Conservation (phyloP, 2,329 filamentous ascomycete genomes). For the Penicillium italicum region DNA sequence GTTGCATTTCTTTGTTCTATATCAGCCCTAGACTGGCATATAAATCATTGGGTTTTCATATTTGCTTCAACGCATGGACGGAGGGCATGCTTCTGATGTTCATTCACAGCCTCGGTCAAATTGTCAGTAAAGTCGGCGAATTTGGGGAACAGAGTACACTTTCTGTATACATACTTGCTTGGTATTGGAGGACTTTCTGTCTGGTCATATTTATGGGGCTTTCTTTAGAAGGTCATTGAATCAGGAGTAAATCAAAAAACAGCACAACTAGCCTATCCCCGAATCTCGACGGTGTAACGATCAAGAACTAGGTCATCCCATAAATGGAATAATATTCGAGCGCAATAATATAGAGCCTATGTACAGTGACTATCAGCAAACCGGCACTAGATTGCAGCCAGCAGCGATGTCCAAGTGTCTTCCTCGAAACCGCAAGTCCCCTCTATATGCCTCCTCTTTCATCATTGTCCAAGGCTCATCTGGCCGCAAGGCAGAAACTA, state of each 20-base stretch:
- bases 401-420: conserved; percentile 4
- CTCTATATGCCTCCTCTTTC: conserved; percentile 13
- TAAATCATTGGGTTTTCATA: conserved; percentile 10
- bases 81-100: conserved; percentile 5
- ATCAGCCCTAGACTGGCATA: conserved; percentile 16
- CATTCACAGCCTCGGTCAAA: conserved; percentile 7
- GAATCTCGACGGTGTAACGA: not conserved
- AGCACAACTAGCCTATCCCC: not conserved
- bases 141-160: not conserved
- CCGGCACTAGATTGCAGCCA: not conserved
- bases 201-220: not conserved
- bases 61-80: conserved; percentile 10
- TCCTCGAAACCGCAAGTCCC: conserved; percentile 4
- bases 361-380: conserved; percentile 18
- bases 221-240: not conserved
- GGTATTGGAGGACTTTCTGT: not conserved
- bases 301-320: not conserved
- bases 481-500: not conserved
- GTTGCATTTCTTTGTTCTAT: conserved; percentile 6
- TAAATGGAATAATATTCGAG: conserved; percentile 11
- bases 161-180: conserved; percentile 17
- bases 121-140: conserved; percentile 8
- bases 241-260: not conserved
- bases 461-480: not conserved
- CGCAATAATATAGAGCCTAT: conserved; percentile 18